Base-by-base conservation (phyloP, 306 rosid genomes). In the Bauhinia variegata region DNA sequence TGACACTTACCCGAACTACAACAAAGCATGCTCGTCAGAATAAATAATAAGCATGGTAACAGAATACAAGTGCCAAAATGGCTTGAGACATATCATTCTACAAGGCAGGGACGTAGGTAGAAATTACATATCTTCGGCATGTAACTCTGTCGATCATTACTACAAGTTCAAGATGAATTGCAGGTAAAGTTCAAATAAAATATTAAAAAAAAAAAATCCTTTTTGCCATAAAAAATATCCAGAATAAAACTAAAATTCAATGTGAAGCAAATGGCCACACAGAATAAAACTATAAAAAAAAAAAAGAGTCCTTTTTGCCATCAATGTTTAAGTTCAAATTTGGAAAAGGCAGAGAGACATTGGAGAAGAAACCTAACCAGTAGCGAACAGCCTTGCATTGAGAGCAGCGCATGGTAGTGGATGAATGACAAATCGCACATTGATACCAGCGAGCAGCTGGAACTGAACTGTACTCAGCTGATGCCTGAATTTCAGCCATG, bases 1-100 rank as follows among this genome's bases (percentile, higher is more conserved):
- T 89, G 96, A 77, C 96, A 89, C 88, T 84, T 89, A 51, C 96
- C 88, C 61, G 96, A 89, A 80, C 96, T 89, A 78, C 77, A 78
- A 82, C 68, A 75, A 68, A 72, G 73, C 56, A 78, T 30, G 75
- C 50, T 39, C 38, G 67, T 51, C 54, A 75, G 51, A 63, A 70
- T 60, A 42, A 67, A 53, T 53, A 52, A 38, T 53, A 68, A 39
- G 32, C 63, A 68, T 49, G 15, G 33, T 39, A 51, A 46, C 36
- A 58, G 54, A 58, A 54, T 48, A 47, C 38, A 51, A 56, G 12
- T 37, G 42, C 5, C 18, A 7, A 58, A 58, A 77, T 55, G 65
- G 33, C 72, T 47, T 17, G 63, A 74, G 50, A 54, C 59, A 64
- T 34, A 32, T 67, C 42, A 32, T 1, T 31, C 18, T 42, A 15